These are phyloP conservation scores for Penicillium sp. DNA, from an alignment of 2,329 filamentous ascomycete species.

Conservation along the genomic window DNA sequence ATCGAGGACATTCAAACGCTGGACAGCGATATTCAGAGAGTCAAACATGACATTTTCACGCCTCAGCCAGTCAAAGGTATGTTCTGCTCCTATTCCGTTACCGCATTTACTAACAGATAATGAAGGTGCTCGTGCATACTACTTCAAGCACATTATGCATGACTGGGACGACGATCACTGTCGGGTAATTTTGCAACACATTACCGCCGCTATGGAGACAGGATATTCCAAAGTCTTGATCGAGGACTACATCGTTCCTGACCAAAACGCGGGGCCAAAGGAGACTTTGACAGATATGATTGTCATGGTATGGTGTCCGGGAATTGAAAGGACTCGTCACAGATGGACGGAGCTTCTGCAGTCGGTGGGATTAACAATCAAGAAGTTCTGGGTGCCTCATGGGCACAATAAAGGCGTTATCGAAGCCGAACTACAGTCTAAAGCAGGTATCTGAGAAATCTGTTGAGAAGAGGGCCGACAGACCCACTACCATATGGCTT, in stretches of 20 bases:
- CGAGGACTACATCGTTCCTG: not conserved
- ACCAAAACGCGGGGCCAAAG: not conserved
- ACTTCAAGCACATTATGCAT: not conserved
- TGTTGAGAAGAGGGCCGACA: too few relatives aligned
- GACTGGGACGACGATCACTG: not conserved
- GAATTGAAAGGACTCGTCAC: not conserved
- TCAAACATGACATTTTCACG: not conserved
- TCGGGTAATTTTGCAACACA: not conserved
- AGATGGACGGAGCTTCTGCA: not conserved
- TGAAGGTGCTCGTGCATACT: not conserved
- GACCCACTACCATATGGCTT: too few relatives aligned
- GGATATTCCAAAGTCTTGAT: not conserved
- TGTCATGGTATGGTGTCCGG: not conserved
- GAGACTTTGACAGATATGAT: not conserved
- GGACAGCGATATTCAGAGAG: not conserved
- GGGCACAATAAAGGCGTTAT: not conserved
- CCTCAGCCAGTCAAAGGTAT: not conserved
- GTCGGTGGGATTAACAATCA: not conserved
- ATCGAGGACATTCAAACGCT: not conserved
- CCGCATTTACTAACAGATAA: not conserved
- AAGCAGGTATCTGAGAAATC: too few relatives aligned
- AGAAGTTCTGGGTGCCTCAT: not conserved
- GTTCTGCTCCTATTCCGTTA: not conserved
- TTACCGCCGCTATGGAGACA: not conserved
- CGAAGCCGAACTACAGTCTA: not conserved